Base-by-base conservation (phyloP, 768 basidiomycete species). In the Mrakia gelida region DNA sequence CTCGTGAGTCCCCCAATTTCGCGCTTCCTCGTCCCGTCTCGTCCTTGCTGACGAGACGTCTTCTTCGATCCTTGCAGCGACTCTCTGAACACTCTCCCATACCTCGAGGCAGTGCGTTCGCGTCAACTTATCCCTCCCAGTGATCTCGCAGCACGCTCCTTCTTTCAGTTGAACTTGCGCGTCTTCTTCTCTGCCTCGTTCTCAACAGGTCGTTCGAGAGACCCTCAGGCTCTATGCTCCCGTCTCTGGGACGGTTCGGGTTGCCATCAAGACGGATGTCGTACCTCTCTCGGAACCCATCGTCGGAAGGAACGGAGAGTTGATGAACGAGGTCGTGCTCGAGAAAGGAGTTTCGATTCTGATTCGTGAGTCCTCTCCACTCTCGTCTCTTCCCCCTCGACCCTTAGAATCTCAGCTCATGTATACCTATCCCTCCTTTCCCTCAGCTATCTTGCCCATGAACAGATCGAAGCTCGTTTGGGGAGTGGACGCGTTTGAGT, bases 401-500 rank as follows among this genome's bases (percentile, higher is more conserved):
- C 16, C 16, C 13, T 54, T 3, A 54, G 3, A 11, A 2, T 16
- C 4, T 54, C 16, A 23, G 13, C 52, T 54, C 13, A 54, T 54
- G 52, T 3, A 23, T 23, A 2, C 3, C 16, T 3, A 4, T 54
- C 3, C 3, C 13, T 54, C 52, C 38, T 3, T 15, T 54, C 13
- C 52, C 82, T 26, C 72, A 84, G 84, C 84, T n/a, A 84, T 84
- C 76, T 49, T 82, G 18, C 80, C 78, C 61, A 71, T 83, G n/a
- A 83, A 85, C 79, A 82, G 80, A 10, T 80, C 80, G 8, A 74
- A 76, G 11, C 74, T 79, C 0, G 80, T 84, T 67, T 85, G 84
- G 83, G 84, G 84, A n/a, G 59, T 80, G 8, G 83, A 84, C 62
- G 83, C 83, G 8, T 78, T 78, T 11, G 76, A 80, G 34, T 85